Conservation (phyloP, 2,329 filamentous ascomycete genomes). For the Verticillium klebahnii region DNA sequence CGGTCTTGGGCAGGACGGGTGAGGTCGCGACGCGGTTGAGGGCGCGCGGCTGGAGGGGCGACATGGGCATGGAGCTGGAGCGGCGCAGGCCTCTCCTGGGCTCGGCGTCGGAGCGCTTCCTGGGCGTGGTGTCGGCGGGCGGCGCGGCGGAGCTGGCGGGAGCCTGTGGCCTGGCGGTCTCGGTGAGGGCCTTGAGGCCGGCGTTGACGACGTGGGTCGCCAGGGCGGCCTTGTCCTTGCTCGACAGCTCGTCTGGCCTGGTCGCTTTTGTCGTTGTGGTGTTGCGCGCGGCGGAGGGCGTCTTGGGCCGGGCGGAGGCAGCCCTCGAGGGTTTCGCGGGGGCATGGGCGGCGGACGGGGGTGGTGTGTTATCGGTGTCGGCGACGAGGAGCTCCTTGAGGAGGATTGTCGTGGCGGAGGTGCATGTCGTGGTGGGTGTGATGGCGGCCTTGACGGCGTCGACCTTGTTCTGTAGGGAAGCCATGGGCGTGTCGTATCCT, state of each 20-base stretch:
- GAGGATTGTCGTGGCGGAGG: slow-evolving; percentile 40
- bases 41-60: slow-evolving; percentile 56
- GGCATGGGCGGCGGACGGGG: neutral
- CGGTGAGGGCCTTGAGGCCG: slow-evolving; percentile 63
- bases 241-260: slow-evolving; percentile 34
- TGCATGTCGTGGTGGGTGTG: slow-evolving; percentile 49
- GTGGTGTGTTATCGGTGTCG: slow-evolving; percentile 19
- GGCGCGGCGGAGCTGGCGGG: slow-evolving; percentile 15
- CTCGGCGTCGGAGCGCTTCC: neutral
- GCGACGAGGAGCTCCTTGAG: slow-evolving; percentile 41
- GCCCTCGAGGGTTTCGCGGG: neutral
- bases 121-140: neutral
- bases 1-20: slow-evolving; percentile 28
- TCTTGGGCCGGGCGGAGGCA: slow-evolving; percentile 14
- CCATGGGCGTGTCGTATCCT: slow-evolving; percentile 26
- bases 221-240: slow-evolving; percentile 59
- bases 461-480: slow-evolving; percentile 35
- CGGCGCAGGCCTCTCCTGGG: slow-evolving; percentile 37
- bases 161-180: slow-evolving; percentile 49
- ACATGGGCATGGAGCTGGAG: slow-evolving; percentile 54
- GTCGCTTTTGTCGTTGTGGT: slow-evolving; percentile 15
- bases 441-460: slow-evolving; percentile 51
- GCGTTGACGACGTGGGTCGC: slow-evolving; percentile 71
- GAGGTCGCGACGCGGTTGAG: slow-evolving; percentile 57
- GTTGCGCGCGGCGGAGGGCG: slow-evolving; percentile 20